Evolutionary conservation across 768 basidiomycete species (phyloP), one percentile per base, ranked within the genome.

Genomic region (Russula sp.): DNA sequence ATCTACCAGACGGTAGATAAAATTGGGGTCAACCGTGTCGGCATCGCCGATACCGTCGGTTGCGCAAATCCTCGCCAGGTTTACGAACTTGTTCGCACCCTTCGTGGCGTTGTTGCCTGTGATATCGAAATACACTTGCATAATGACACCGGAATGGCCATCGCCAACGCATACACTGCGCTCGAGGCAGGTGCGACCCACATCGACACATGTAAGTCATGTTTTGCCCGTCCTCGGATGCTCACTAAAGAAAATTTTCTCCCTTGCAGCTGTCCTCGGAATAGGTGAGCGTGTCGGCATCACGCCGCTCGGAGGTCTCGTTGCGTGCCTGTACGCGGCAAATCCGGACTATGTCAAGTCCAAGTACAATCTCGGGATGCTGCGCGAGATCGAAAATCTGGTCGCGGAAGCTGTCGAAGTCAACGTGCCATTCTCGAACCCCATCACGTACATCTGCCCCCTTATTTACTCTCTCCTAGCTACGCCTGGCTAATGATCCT

Each of bases 1-100:
- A 98, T 99, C 79, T 98, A 99, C 82, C 94, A 96, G 76, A 95
- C 96, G 54, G 97, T 99, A 55, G 97, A 99, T 80, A 98, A 98
- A 82, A 94, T 99, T 72, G 96, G 96, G 60, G 95, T 99, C 51
- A 93, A 98, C 81, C 87, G 97, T 67, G 97, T 99, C 68, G 97
- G 97, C 74, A 95, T 99, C 69, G 97, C 97, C 30, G 97, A 99
- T 75, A 99, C 97, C 14, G 97, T 99, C 68, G 97, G 97, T 26
- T 99, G 97, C 73, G 97, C 97, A 64, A 98, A 98, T 79, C 95
- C 97, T 3, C 81, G 97, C 71, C 97, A 99, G 75, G 97, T 98
- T 5, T 99, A 99, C 76, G 97, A 99, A 58, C 88, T 99, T 70
- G 94, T 98, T 69, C 83, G 97, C 70, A 99, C 97, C 8, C 83